Evolutionary conservation across 2,329 filamentous ascomycete genomes (phyloP).

Genomic region (Boeremia lycopersici): DNA sequence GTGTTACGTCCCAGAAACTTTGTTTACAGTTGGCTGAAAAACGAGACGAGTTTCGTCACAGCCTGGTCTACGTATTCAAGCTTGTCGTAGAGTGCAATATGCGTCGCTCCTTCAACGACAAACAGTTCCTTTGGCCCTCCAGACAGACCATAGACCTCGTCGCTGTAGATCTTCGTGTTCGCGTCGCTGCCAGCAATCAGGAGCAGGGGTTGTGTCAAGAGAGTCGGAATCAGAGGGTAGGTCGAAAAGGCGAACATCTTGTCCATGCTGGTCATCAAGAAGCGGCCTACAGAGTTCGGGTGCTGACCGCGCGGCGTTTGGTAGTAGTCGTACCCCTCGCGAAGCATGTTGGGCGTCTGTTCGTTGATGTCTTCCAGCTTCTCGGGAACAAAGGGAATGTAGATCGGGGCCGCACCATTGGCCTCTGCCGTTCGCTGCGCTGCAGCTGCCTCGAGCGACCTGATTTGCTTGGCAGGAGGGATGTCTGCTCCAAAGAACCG

Average conservation of each 20-base stretch:
- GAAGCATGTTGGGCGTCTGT: background rate
- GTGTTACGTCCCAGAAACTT: too few species aligned
- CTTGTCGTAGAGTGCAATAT: too few species aligned
- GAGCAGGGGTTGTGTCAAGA: constrained; percentile 33
- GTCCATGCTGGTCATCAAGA: constrained; percentile 20
- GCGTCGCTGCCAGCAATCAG: constrained; percentile 29
- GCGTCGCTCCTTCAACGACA: too few species aligned
- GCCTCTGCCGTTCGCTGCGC: background rate
- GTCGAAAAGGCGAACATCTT: constrained; percentile 27
- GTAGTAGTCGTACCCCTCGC: constrained; percentile 23
- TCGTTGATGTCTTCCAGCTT: background rate
- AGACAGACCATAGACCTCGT: too few species aligned
- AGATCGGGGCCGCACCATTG: background rate
- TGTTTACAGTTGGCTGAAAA: too few species aligned
- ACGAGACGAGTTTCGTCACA: too few species aligned
- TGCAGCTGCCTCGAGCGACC: background rate
- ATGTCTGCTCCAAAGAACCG: background rate
- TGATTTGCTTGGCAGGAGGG: background rate
- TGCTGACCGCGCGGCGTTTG: constrained; percentile 22
- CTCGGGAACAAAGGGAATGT: constrained; percentile 6
- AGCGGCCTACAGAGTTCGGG: constrained; percentile 16
- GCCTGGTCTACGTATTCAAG: too few species aligned
- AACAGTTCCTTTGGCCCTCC: too few species aligned
- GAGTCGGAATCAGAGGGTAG: constrained; percentile 24
- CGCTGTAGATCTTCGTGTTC: too few species aligned